Base-by-base conservation (phyloP, 805 yeast genomes). In the Candida suzukii region DNA sequence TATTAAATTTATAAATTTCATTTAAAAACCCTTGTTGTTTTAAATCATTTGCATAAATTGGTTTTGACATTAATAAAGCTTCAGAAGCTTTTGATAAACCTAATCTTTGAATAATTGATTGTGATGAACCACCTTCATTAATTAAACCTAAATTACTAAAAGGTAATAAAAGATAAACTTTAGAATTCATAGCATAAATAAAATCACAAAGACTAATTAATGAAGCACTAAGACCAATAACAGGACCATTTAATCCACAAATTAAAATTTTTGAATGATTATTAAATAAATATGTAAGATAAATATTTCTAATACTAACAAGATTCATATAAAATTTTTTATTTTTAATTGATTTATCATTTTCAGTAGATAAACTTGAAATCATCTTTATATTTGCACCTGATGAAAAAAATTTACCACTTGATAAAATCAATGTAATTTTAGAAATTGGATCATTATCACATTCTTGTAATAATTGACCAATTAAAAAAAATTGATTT, bases 201-300 rank as follows among this genome's bases (percentile, higher is more conserved):
- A 88, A 68, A 61, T 88, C 96, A 60, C 84, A 78, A 41, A 83
- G 63, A n/a, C 82, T 74, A 12, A 86, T 80, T 40, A 88, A 59
- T 0, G 88, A 88, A 2, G 90, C 78, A 26, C 80, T 67, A 44
- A 88, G 70, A 0, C 96, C 96, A 44, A 88, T 73, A 5, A 78
- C 95, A 0, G 96, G 95, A 0, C 96, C 96, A 56, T 88, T 88
- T 43, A 88, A 67, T 3, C 88, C 90, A 35, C 77, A 76, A 22
- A 79, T 79, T 29, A 88, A 63, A 9, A 86, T 68, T 57, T 88
- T 88, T 10, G 71, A 62, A 61, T 88, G 96, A 52, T 78, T 74
- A 47, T 76, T 74, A 56, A 85, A 77, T 30, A 81, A 67, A 47
- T 78, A 74, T 4, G 93, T 80, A 41, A 88, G 62, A 52, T 72